Evolutionary conservation across 176 grass and related monocot genomes (phyloP).

Genomic region (Rhipidocladum racemiflorum): DNA sequence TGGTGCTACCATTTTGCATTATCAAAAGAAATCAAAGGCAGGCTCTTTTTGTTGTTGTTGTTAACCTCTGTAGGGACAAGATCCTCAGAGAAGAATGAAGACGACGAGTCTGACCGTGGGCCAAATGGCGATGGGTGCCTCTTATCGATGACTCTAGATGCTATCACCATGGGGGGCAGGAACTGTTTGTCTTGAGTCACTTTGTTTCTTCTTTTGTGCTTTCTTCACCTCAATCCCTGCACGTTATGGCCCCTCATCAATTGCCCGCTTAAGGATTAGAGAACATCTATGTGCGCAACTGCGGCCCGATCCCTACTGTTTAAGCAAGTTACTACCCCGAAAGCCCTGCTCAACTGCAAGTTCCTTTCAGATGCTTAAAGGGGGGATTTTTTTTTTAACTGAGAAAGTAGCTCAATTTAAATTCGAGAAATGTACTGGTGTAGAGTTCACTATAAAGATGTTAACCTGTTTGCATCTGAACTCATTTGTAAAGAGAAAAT

Average conservation of each 20-base stretch:
- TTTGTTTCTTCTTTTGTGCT: background rate
- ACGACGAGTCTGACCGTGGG: slow-evolving; percentile 35
- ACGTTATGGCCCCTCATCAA: slow-evolving; percentile 3
- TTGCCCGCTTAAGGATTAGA: slow-evolving; percentile 13
- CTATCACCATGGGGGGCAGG: slow-evolving; percentile 46
- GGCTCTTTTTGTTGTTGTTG: background rate
- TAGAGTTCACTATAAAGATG: background rate
- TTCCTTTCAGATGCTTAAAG: background rate
- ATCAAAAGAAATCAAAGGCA: background rate
- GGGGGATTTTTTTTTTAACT: background rate
- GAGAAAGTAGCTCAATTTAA: background rate
- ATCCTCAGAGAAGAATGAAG: slow-evolving; percentile 57
- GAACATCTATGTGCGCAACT: background rate
- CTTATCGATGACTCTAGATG: slow-evolving; percentile 44
- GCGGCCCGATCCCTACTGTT: background rate
- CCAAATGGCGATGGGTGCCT: slow-evolving; percentile 33
- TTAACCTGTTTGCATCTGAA: background rate
- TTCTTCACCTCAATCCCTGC: slow-evolving; percentile 22
- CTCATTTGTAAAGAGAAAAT: background rate
- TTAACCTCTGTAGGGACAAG: slow-evolving; percentile 44
- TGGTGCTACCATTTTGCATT: background rate
- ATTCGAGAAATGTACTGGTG: background rate
- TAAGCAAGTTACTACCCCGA: background rate
- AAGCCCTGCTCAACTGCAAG: background rate
- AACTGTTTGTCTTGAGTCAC: background rate